phyloP scores from a whole-genome alignment of 2,329 filamentous ascomycete genomes.

The Akanthomyces uredinophilus region DNA sequence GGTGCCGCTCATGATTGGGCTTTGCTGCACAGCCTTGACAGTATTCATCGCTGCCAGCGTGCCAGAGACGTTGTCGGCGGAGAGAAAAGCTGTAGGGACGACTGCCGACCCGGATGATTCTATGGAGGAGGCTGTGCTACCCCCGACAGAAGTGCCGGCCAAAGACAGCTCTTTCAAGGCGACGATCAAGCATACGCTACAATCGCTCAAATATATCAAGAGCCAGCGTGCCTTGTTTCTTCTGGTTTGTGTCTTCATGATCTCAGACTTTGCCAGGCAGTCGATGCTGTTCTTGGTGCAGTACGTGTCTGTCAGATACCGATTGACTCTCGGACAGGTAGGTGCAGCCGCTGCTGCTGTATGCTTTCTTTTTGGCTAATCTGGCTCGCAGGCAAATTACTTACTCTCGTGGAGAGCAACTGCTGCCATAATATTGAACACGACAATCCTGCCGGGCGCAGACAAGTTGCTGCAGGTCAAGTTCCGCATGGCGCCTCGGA shows the following conservation, averaged over 20 bases:
- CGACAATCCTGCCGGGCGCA: not conserved
- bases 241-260: constrained; percentile 1
- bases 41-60: not conserved
- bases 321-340: constrained; percentile 1
- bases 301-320: constrained; percentile 8
- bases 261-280: constrained; percentile 10
- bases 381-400: constrained; percentile 1
- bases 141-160: not conserved
- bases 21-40: not conserved
- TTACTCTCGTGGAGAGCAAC: constrained; percentile 7
- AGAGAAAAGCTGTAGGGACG: not conserved
- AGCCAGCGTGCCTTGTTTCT: not conserved
- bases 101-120: no score
- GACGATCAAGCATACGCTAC: not conserved
- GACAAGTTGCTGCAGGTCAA: constrained; percentile 1
- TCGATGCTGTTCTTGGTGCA: constrained; percentile 11
- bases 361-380: not conserved
- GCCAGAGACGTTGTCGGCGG: not conserved
- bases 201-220: constrained; percentile 1
- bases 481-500: not conserved
- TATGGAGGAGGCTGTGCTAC: not conserved
- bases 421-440: constrained; percentile 2
- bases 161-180: constrained; percentile 3
- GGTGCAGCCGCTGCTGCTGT: not conserved
- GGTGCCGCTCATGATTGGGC: constrained; percentile 6